Evolutionary conservation across 345 rosid genomes (phyloP), one percentile per base, ranked within the genome.

Genomic region (Eucalyptus brandiana): DNA sequence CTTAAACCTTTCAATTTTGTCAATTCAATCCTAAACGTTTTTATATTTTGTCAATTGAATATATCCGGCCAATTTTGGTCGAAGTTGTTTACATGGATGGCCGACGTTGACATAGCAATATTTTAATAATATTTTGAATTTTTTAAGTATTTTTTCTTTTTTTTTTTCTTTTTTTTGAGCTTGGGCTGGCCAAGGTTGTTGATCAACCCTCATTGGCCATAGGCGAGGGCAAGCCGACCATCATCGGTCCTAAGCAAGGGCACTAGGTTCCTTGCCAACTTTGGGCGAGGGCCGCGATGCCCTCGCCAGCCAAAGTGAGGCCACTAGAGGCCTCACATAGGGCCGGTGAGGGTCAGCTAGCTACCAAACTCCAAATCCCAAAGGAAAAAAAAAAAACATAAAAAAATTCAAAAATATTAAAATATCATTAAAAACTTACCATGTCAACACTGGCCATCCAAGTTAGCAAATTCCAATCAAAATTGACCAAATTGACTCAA

Each of bases 401-500:
- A 50, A 51, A 18, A 53, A 3, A 7, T 6, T 18, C 2, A 3
- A 17, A 19, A 53, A 53, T 1, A 14, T 48, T 48, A 48, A 48
- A 50, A 15, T 53, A 53, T 7, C 6, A 53, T 53, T 53, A 53
- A 53, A 53, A 53, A 53, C 2, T 0, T 8, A 53, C 11, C 11
- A 53, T 2, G 26, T 53, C 5, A 21, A 4, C 11, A 0, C 0
- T 21, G 1, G 5, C 26, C 2, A 21, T 53, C 11, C 26, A 53
- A 3, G 26, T 53, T 53, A 53, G 11, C 11, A 53, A 53, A 19
- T 53, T 21, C 11, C 0, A 19, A 0, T 4, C 26, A 53, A 53
- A 53, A 53, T 19, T 51, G 5, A 0, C 2, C 0, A 19, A 0
- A 53, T 19, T 0, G 0, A 19, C 26, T 53, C 0, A 53, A 53